Evolutionary conservation across 2,329 filamentous ascomycete genomes (phyloP), one percentile per base, ranked within the genome.

Genomic region (Davidsoniella neocaledoniae): DNA sequence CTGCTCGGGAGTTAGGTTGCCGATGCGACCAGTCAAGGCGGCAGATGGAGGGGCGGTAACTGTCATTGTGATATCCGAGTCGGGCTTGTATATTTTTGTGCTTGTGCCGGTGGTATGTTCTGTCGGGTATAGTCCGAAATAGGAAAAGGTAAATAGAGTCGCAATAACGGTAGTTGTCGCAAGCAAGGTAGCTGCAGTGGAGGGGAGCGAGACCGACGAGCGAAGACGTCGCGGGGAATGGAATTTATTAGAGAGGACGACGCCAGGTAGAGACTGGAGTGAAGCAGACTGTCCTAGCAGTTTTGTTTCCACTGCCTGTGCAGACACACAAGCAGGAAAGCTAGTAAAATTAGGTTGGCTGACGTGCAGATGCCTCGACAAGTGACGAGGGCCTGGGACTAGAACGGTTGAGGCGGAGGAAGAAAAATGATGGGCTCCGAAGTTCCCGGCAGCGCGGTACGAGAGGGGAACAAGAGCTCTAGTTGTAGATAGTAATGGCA

Each of bases 1-100:
- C 66, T 98, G 80, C 55, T 95, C 88, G 2, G 78, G 64, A n/a
- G 88, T 95, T 52, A 98, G 72, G 57, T 85, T 94, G 53, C 86
- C 87, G 49, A 86, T 76, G 54, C 87, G 79, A 48, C 91, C 91
- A 37, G 50, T 17, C 9, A 81, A 75, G 42, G 73, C 73, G 19
- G 60, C 54, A 57, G 71, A 64, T 26, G 59, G 58, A 21, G 59
- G n/a, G 39, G 44, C 48, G 16, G 41, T 45, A 17, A 44, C 26
- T 10, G 47, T 9, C 5, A 29, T 38, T 36, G 25, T 23, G 29
- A 23, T 37, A 17, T 42, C n/a, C 43, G 26, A 12, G 39, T 12
- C 5, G 14, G 23, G 21, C 10, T 10, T 44, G 38, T 21, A 2
- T 38, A 38, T 38, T 33, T 37, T 33, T 21, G 16, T 43, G 21